Conservation (phyloP, 306 rosid genomes). For the Oemleria cerasiformis region DNA sequence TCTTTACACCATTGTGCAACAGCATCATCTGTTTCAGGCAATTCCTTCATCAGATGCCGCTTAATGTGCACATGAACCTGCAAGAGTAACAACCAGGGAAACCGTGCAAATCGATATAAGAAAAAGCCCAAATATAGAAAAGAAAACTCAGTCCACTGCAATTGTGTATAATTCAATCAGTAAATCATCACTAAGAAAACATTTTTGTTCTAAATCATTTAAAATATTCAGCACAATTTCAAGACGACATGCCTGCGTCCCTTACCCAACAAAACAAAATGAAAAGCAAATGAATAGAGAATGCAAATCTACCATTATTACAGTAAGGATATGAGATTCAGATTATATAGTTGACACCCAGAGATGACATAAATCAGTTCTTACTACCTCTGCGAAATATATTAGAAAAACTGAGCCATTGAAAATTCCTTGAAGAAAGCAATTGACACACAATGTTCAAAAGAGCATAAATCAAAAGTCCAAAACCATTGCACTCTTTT, state of each 20-base stretch:
- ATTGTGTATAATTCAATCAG: conserved; percentile 5
- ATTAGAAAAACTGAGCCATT: not conserved
- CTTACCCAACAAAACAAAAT: not conserved
- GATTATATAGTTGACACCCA: not conserved
- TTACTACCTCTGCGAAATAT: not conserved
- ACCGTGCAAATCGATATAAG: not conserved
- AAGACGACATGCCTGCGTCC: not conserved
- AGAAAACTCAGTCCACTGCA: not conserved
- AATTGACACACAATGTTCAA: not conserved
- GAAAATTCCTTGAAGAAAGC: not conserved
- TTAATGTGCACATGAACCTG: conserved; percentile 93
- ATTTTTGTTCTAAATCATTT: not conserved
- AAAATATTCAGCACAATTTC: not conserved
- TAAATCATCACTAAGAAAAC: not conserved
- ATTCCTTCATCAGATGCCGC: conserved; percentile 76
- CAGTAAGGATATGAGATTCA: not conserved
- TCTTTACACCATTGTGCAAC: conserved; percentile 97
- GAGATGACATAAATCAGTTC: not conserved
- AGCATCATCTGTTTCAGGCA: conserved; percentile 88
- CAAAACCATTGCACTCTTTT: not conserved
- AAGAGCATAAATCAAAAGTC: not conserved
- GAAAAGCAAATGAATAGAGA: not conserved
- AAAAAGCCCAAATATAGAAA: not conserved
- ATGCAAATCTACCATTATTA: conserved; percentile 1
- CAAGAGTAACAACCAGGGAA: conserved; percentile 12